Base-by-base conservation (phyloP, 2,329 filamentous ascomycete species). In the Orbilia blumenaviensis region DNA sequence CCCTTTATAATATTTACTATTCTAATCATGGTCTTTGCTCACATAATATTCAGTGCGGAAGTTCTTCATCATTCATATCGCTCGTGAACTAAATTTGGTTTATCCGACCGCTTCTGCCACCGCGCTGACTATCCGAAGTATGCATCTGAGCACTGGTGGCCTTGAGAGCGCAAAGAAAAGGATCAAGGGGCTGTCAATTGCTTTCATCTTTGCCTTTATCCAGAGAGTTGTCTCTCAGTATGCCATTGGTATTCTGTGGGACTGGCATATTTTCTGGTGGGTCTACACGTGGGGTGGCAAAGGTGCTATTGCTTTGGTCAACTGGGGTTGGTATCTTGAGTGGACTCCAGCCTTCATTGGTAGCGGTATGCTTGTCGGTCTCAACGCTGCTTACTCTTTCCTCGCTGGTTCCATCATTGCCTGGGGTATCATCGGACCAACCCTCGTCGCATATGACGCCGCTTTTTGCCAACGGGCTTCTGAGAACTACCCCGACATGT, bases 41-140 rank as follows among this genome's bases (percentile, higher is more conserved):
- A 78, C 48, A 78, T 1, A 8, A 23, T 32, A 32, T 9, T 23
- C 61, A 83, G 81, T 89, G 18, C 87, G 89, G 71, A 89, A 89
- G 80, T 90, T 91, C 83, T 91, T 90, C 83, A 87, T 91, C 81
- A 87, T 90, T 81, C 88, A 89, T 72, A 87, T 90, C 10, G 87
- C 87, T 2, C 84, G 88, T 8, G 87, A 89, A 81, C 82, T 89
- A 32, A 86, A 85, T 68, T 84, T 89, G 48, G 84, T 89, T 67
- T 89, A 89, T 82, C 88, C 88, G 1, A 86, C 87, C 0, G 83
- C 87, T 0, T 88, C 87, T 25, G 88, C 88, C 1, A 88, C 88
- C 0, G 88, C 87, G 25, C 85, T 89, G 82, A 88, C 87, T 0
- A 89, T 90, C 69, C 85, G 87, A 6, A 86, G 85, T n/a, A 89